Evolutionary conservation across 2,329 filamentous ascomycete genomes (phyloP), one percentile per base, ranked within the genome.

Genomic region (Piedraia hortae): DNA sequence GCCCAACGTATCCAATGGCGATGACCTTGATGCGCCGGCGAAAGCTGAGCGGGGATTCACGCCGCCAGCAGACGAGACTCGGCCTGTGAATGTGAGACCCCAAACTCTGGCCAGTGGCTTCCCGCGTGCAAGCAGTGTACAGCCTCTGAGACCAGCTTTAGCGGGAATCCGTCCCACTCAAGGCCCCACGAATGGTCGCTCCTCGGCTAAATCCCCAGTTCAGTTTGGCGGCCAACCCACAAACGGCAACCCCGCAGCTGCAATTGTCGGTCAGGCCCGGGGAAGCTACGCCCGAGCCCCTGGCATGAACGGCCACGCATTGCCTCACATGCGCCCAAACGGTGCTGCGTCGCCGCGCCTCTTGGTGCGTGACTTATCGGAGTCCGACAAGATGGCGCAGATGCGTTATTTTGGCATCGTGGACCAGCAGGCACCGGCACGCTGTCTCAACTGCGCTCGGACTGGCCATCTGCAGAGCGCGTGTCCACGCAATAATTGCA

Each of bases 361-460:
- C 6, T 12, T n/a, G n/a, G 11, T 24, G n/a, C 23, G 14, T 16
- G 22, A 31, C 4, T 19, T 33, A 12, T 23, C 30, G 4, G 13
- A 27, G 9, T 16, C 26, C 7, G 29, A 34, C 8, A 26, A 29
- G 14, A 10, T 26, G 5, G 14, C 27, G 5, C 34, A 36, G 19
- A 20, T 21, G 6, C 21, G 26, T 9, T 36, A 36, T 14, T 32
- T 28, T 22, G 12, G 19, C 18, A 18, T 28, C 17, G 16, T 16
- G 2, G 8, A 27, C 14, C 21, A 24, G 5, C 10, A 21, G 10
- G 28, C 24, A n/a, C n/a, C 28, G 12, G 27, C 29, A 4, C 21
- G 16, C 21, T 34, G 32, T 19, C 28, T 31, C 12, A 25, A 24
- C n/a, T 34, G 32, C 18, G 31, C 27, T 14, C 21, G 21, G 4